Base-by-base conservation (phyloP, 176 grass and related monocot genomes). In the Aechmea fasciata region DNA sequence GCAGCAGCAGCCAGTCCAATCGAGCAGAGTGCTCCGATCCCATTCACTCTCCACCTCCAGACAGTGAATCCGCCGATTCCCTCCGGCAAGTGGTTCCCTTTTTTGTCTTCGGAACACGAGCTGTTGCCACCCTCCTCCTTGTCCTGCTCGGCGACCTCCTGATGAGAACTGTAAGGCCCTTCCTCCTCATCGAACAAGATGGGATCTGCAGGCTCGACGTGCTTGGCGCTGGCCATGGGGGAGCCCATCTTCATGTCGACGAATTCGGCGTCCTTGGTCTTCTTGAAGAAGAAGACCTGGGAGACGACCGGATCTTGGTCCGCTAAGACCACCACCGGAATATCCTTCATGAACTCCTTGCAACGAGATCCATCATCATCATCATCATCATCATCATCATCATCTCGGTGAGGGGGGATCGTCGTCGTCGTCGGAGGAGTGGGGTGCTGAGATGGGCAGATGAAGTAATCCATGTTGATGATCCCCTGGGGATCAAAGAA, bases 1-100 rank as follows among this genome's bases (percentile, higher is more conserved):
- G 89, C 89, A 13, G 89, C 87, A 3, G 82, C 87, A 5, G 82
- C 89, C 12, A 92, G 79, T 65, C 89, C 95, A 15, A 94, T 76
- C 1, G 90, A 99, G 79, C 95, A 99, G 17, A 99, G 73, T 9
- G 90, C 87, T 19, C 90, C 89, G 20, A 85, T 83, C 9, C 93
- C 84, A 1, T 77, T 71, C 68, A 85, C 62, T 51, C 74, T 75
- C 73, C 85, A 78, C 62, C 73, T 79, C 67, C 89, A 78, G 1
- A 84, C 6, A 3, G 25, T 62, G 59, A 83, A 80, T 3, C 84
- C 83, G 48, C 84, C 83, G 48, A 55, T 29, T 70, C 76, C 83
- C 15, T 88, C 77, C 11, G 69, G 64, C 3, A 28, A 13, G 2
- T 18, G 47, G 53, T 49, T 49, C 3, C 47, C 57, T 74, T 55